Conservation (phyloP, 805 yeast species). For the Henningerozyma blattae region DNA sequence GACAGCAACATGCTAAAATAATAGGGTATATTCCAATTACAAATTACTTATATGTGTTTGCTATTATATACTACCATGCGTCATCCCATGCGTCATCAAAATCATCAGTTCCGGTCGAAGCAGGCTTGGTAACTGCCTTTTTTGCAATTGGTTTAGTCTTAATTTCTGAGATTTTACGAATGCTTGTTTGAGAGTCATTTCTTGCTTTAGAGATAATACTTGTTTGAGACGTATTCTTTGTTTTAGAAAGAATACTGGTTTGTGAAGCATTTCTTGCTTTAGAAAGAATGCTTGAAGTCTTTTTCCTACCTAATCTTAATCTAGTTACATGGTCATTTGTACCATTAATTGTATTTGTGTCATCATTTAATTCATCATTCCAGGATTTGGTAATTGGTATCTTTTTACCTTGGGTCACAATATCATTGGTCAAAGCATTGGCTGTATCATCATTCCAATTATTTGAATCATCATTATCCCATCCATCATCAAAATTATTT, state of each 20-base stretch:
- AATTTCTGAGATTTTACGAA: background rate
- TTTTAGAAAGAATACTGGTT: too few relatives aligned
- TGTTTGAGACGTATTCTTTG: background rate
- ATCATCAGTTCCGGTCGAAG: background rate
- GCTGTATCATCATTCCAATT: background rate
- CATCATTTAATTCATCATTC: slow-evolving; percentile 10
- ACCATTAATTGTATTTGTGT: background rate
- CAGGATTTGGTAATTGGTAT: slow-evolving; percentile 12
- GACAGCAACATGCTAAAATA: too few relatives aligned
- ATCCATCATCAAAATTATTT: slow-evolving; percentile 11
- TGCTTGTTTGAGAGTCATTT: too few relatives aligned
- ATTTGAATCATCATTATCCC: slow-evolving; percentile 16
- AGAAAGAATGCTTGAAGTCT: background rate
- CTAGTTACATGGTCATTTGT: background rate
- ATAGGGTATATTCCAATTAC: too few relatives aligned
- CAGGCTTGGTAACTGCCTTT: background rate
- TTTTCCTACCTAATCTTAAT: background rate
- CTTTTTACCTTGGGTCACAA: slow-evolving; percentile 2
- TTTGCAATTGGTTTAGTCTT: background rate
- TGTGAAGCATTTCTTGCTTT: background rate
- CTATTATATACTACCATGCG: slow-evolving; percentile 4
- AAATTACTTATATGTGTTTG: too few relatives aligned
- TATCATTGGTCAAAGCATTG: too few relatives aligned
- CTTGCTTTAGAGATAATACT: background rate
- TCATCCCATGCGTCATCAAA: slow-evolving; percentile 8